Evolutionary conservation across 2,329 filamentous ascomycete genomes (phyloP), one percentile per base, ranked within the genome.

Genomic region (Fusarium sp.): DNA sequence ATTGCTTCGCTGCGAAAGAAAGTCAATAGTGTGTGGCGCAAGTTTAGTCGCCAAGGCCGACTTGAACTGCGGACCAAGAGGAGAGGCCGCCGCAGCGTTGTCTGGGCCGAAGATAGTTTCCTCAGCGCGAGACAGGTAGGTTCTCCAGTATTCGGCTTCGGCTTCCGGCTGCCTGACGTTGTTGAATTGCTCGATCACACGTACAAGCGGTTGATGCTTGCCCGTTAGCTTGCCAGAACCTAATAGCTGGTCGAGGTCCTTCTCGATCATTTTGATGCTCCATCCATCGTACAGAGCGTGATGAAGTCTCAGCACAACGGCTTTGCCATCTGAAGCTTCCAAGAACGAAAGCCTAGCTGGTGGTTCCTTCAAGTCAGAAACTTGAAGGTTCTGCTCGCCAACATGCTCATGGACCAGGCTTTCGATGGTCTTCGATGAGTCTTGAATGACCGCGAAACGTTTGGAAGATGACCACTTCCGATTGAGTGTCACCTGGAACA

Each of bases 241-340:
- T 2, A 63, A 14, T 8, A 63, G 29, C 10, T 30, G 4, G 14
- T 7, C 15, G 10, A 66, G 10, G 1, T 70, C 66, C 5, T 57
- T 27, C 18, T 57, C 50, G 16, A 70, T 40, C 66, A 54, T 62
- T 8, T 67, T 70, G 32, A 69, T 63, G 8, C 66, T 57, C 66
- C 66, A 69, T 40, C 50, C 66, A 1, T 69, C 66, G 6, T 69
- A 69, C 1, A 69, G 38, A 3, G 66, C 54, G 12, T 69, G 66
- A 6, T 70, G 66, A 2, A 69, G 18, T 16, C 66, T 46, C 6
- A 69, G n/a, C 2, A 70, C 51, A 10, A 69, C n/a, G 3, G 66
- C 61, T 8, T 67, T 69, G 0, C 55, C 55, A 2, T 51, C 40
- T 8, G 18, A 45, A 24, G 43, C 61, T 30, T 66, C 42, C 2